A percentile compares a stretch with the other conserved stretches of the same genome.
Conservation (phyloP, 129 eudicot species). For the Sambucus nigra region DNA sequence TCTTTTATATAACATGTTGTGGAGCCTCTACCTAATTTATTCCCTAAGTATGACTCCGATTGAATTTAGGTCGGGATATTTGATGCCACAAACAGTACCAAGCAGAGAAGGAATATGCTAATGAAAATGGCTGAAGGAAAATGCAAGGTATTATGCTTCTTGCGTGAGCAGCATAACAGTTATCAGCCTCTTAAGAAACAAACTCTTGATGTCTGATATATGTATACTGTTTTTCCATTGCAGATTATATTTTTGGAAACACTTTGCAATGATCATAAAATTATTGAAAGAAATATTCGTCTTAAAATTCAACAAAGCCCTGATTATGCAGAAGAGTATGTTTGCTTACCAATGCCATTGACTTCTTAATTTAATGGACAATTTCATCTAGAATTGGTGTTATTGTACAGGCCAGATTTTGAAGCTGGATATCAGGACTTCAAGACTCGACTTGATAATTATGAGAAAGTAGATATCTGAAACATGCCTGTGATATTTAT, state of each 20-base stretch:
- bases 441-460: constrained; percentile 75
- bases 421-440: constrained; percentile 97
- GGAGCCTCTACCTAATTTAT: constrained; percentile 7
- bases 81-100: constrained; percentile 96
- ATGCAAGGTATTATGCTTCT: constrained; percentile 63
- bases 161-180: neutral
- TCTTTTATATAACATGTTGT: constrained; percentile 2
- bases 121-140: constrained; percentile 99
- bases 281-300: constrained; percentile 97
- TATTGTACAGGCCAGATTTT: constrained; percentile 68
- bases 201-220: neutral
- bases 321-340: constrained; percentile 96
- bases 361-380: neutral
- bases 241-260: constrained; percentile 97
- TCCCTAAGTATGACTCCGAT: constrained; percentile 8
- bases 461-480: constrained; percentile 57
- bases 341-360: constrained; percentile 1
- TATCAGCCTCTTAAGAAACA: neutral
- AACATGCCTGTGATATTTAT: constrained; percentile 8
- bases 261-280: constrained; percentile 66
- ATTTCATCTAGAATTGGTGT: constrained; percentile 7
- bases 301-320: constrained; percentile 99
- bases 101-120: constrained; percentile 83
- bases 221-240: constrained; percentile 4
- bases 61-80: constrained; percentile 81